phyloP scores from a whole-genome alignment of 257 asterid species.

The Penstemon barbatus region DNA sequence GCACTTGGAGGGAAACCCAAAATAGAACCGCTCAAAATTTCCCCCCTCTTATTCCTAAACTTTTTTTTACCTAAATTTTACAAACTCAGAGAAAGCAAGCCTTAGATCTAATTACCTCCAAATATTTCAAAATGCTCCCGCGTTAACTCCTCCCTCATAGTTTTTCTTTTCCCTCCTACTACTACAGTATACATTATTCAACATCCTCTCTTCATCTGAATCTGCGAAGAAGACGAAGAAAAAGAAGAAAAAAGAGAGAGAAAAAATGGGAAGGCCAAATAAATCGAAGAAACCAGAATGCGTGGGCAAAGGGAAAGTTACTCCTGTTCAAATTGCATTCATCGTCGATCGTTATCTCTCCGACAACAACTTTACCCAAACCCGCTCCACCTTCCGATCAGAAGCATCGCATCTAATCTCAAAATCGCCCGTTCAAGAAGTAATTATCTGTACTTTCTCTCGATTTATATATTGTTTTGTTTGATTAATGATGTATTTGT shows the following conservation, averaged over 20 bases:
- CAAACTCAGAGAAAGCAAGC: not conserved
- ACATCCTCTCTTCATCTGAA: constrained; percentile 15
- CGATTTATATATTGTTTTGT: not conserved
- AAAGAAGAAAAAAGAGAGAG: not conserved
- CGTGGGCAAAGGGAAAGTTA: constrained; percentile 81
- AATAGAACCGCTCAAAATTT: not conserved
- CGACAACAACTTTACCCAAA: constrained; percentile 53
- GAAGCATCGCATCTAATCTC: constrained; percentile 82
- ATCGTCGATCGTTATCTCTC: constrained; percentile 89
- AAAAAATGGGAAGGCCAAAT: constrained; percentile 61
- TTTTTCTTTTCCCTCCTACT: constrained; percentile 3
- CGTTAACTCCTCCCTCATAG: constrained; percentile 29
- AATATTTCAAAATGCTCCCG: constrained; percentile 57
- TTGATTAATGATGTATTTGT: constrained; percentile 38
- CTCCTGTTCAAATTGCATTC: constrained; percentile 84
- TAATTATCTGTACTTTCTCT: constrained; percentile 6
- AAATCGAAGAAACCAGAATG: constrained; percentile 53
- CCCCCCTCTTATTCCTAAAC: not conserved
- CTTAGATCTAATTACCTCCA: constrained; percentile 26
- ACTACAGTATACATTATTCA: not conserved
- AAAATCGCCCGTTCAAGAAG: constrained; percentile 76
- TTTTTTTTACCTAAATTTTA: not conserved
- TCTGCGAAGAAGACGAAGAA: constrained; percentile 14
- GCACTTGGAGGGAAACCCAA: constrained; percentile 44
- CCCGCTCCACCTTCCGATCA: constrained; percentile 69